A percentile compares a stretch with the other conserved stretches of the same genome.
Evolutionary conservation across 176 grass and related monocot species (phyloP).

Genomic region (Raddia guianensis): DNA sequence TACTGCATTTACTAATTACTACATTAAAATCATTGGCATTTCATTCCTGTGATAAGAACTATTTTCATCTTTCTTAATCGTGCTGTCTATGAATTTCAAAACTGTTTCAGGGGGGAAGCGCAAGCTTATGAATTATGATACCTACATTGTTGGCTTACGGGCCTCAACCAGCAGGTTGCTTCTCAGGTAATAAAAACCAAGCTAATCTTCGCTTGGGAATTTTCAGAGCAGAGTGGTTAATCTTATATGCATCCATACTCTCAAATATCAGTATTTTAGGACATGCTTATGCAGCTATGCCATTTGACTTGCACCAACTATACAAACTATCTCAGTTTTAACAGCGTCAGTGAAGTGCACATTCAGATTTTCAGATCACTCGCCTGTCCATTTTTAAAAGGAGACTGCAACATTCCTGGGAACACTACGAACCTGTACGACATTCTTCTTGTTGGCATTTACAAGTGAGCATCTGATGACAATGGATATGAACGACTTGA

Average conservation of each 20-base stretch:
- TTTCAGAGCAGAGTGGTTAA: background rate
- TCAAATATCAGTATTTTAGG: background rate
- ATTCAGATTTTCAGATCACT: background rate
- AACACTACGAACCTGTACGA: slow-evolving; percentile 91
- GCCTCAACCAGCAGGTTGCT: slow-evolving; percentile 94
- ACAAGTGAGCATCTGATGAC: slow-evolving; percentile 55
- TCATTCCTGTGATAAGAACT: background rate
- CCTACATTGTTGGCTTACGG: slow-evolving; percentile 78
- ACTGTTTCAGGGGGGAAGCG: slow-evolving; percentile 73
- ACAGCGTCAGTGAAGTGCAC: too few relatives aligned
- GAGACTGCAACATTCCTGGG: slow-evolving; percentile 90
- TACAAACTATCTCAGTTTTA: too few relatives aligned
- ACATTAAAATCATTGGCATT: background rate
- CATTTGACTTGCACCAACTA: background rate
- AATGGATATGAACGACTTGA: slow-evolving; percentile 3
- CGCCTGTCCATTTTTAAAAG: slow-evolving; percentile 46
- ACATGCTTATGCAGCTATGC: background rate
- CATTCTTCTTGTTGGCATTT: slow-evolving; percentile 72
- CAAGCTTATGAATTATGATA: slow-evolving; percentile 93
- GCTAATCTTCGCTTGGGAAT: background rate
- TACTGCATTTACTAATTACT: too few relatives aligned
- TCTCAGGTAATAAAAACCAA: too few relatives aligned
- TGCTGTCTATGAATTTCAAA: background rate
- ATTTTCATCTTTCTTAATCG: background rate
- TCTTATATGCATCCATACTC: background rate